Evolutionary conservation across 1,139 yeast species (phyloP), one percentile per base, ranked within the genome.

Genomic region (Meyerozyma guilliermondii): DNA sequence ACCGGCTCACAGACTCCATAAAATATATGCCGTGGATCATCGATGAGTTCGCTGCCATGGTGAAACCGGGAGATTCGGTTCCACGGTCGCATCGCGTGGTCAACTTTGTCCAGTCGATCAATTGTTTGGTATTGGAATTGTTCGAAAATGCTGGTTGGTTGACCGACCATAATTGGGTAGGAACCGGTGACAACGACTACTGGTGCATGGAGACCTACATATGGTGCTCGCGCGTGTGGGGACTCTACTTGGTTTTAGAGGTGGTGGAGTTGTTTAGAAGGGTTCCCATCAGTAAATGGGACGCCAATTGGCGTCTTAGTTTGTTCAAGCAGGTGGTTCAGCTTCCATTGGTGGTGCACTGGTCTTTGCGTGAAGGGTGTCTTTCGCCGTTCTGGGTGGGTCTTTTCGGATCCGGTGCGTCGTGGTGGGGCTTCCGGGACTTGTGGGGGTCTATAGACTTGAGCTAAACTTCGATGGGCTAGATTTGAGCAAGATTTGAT

Each of bases 61-160:
- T 51, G 28, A 50, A 57, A 43, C 65, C 69, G 1, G 33, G 55
- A 5, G 53, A 57, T 22, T 40, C 61, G 3, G 57, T 50, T 2
- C 67, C 75, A 0, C 55, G 51, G 35, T 41, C 63, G 5, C 65
- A 69, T 48, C 52, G 76, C 20, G 53, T 69, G 38, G 49, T 72
- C 45, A 71, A 71, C 48, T 59, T 71, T 31, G 51, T 64, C 24
- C 77, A 72, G 51, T 60, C 77, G 2, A 46, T 72, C 43, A 71
- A 71, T 46, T 71, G 77, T 48, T 59, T 71, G 40, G 59, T 68
- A 4, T 62, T 72, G 48, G 83, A 78, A 54, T 62, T 77, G 6
- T 59, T 78, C 36, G 83, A 78, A 50, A 77, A 78, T 44, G 71
- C 74, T n/a, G 83, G 81, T 2, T 78, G 81, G 77, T 60, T 74